Base-by-base conservation (phyloP, 306 rosid species). In the Myrica gale region DNA sequence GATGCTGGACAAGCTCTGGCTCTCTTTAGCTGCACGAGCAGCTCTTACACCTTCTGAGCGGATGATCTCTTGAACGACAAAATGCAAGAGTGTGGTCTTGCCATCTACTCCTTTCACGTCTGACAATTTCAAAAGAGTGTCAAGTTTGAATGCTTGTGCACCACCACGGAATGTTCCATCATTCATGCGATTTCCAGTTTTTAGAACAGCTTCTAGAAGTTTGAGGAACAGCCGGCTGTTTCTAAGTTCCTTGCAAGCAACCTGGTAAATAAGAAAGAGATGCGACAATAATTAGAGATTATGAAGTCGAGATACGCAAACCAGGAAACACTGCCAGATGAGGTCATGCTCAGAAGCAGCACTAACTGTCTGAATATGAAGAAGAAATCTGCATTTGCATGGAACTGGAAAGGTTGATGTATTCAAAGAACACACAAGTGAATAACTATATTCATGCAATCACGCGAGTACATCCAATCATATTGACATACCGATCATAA, bases 141-240 rank as follows among this genome's bases (percentile, higher is more conserved):
- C 98, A 23, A 96, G 96, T 85, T 89, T 96, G 75, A 96, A 96
- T 44, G 99, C 99, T 84, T 83, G 96, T 44, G 99, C 99, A 21
- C 97, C 90, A 46, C 99, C 99, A 21, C 98, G 94, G 61, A 90
- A 96, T 67, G 99, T 96, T 7, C 99, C 99, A 45, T 82, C 92
- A 20, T 96, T 96, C 99, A 96, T 96, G 12, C 99, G 98, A 78
- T 96, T 96, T 2, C 99, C 99, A 1, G 99, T 92, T 83, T 96
- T 96, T 16, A 96, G 97, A 87, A 96, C 99, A 55, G 99, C 99
- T 96, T 96, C 99, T 48, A 96, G 89, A 82, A 92, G 96, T 84
- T 96, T 96, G 53, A 96, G 92, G 90, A 96, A 96, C 70, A 96
- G 78, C 77, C 99, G 55, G 81, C 97, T 96, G 85, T 80, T 89